A percentile compares a stretch with the other conserved stretches of the same genome.
phyloP scores from a whole-genome alignment of 345 rosid genomes.

The Theobroma cacao region DNA sequence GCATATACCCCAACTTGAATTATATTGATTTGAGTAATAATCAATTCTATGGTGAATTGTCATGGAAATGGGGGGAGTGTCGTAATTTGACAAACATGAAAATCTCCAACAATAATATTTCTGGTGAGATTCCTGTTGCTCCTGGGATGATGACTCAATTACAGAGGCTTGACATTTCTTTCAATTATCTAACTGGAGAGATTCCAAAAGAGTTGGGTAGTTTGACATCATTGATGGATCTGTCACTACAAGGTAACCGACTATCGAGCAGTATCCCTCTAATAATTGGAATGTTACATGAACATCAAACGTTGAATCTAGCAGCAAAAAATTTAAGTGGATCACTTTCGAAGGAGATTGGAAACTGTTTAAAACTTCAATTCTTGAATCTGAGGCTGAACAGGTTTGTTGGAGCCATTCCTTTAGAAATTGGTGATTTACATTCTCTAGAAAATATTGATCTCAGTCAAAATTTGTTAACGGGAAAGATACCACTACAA shows the following conservation, averaged over 20 bases:
- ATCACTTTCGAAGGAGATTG: conserved; percentile 10
- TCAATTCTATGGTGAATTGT: conserved; percentile 27
- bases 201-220: conserved; percentile 34
- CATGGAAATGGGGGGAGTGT: conserved; percentile 33
- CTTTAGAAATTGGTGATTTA: conserved; percentile 6
- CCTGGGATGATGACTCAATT: conserved; percentile 22
- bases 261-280: conserved; percentile 18
- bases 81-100: not conserved
- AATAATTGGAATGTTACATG: not conserved
- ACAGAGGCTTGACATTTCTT: conserved; percentile 30
- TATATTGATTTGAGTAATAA: conserved; percentile 38
- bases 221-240: not conserved
- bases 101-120: conserved; percentile 24
- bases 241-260: conserved; percentile 14
- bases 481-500: conserved; percentile 17
- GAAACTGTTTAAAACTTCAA: not conserved
- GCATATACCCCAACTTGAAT: conserved; percentile 16
- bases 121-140: conserved; percentile 26
- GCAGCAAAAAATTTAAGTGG: conserved; percentile 26
- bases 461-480: conserved; percentile 21
- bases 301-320: conserved; percentile 21
- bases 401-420: conserved; percentile 19
- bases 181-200: conserved; percentile 29
- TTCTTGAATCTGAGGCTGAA: conserved; percentile 36
- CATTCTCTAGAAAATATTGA: conserved; percentile 13